phyloP scores from a whole-genome alignment of 306 rosid genomes.

The Cucumis melo region DNA sequence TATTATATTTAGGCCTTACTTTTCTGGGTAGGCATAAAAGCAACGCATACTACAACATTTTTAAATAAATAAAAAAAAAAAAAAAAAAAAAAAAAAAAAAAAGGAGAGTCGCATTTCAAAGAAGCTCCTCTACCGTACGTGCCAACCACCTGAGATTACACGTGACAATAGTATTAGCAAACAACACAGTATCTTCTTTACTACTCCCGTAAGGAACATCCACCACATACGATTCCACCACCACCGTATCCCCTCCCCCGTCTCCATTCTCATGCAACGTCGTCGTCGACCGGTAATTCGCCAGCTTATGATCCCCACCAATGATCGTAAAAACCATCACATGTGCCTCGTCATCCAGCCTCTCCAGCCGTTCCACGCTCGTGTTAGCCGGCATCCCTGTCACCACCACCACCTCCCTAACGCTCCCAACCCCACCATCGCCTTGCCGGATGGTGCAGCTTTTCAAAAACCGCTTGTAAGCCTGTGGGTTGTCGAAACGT shows the following conservation, averaged over 20 bases:
- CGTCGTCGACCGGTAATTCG: constrained; percentile 41
- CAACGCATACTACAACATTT: not conserved
- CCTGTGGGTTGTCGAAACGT: constrained; percentile 40
- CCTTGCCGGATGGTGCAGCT: constrained; percentile 33
- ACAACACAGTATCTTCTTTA: constrained; percentile 44
- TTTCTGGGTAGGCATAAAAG: not conserved
- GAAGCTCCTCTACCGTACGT: not conserved
- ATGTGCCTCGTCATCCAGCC: constrained; percentile 33
- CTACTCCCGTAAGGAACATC: constrained; percentile 43
- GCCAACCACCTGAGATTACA: constrained; percentile 51
- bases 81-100: not conserved
- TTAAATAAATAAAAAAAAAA: too few species aligned
- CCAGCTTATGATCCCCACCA: constrained; percentile 56
- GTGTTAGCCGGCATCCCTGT: constrained; percentile 44
- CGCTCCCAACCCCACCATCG: constrained; percentile 37
- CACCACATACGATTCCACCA: constrained; percentile 50
- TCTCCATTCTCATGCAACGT: constrained; percentile 28
- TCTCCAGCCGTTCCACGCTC: constrained; percentile 43
- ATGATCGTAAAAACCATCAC: constrained; percentile 39
- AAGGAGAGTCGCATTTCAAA: not conserved
- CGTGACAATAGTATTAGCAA: constrained; percentile 38
- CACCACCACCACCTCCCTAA: constrained; percentile 26
- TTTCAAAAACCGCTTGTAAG: constrained; percentile 39
- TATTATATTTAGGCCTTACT: too few species aligned
- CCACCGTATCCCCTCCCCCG: constrained; percentile 22